A percentile compares a stretch with the other conserved stretches of the same genome.
Conservation (phyloP, 2,329 filamentous ascomycete genomes). For the Neonectria sp. region DNA sequence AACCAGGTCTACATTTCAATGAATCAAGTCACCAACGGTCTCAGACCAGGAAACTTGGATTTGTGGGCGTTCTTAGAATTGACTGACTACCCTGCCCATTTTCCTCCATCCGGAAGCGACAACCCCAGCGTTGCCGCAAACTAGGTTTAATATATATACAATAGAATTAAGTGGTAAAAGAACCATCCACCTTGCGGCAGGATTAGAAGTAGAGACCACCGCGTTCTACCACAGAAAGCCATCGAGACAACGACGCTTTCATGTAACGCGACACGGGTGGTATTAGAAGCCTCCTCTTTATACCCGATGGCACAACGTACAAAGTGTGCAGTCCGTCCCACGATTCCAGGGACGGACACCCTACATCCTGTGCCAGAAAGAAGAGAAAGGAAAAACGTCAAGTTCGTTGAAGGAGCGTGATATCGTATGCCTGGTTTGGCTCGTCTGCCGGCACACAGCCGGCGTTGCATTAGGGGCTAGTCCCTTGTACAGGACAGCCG, state of each 20-base stretch:
- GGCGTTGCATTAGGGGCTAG: neutral
- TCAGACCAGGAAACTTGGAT: neutral
- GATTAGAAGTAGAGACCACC: slow-evolving; percentile 12
- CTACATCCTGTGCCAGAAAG: slow-evolving; percentile 3
- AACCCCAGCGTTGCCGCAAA: slow-evolving; percentile 1
- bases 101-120: neutral
- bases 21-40: neutral
- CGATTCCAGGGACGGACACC: neutral
- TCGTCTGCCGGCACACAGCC: slow-evolving; percentile 9
- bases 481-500: neutral
- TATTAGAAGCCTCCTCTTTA: slow-evolving; percentile 3
- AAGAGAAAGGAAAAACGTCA: neutral
- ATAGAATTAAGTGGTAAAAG: slow-evolving; percentile 27
- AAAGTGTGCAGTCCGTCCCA: neutral
- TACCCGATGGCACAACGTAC: slow-evolving; percentile 3
- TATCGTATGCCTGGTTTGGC: slow-evolving; percentile 19
- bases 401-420: slow-evolving; percentile 18
- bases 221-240: neutral
- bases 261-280: neutral
- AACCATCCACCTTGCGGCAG: slow-evolving; percentile 16
- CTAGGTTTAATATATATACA: slow-evolving; percentile 25
- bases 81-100: slow-evolving; percentile 2
- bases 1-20: neutral
- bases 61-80: neutral
- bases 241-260: neutral